A percentile compares a stretch with the other conserved stretches of the same genome.
phyloP scores from a whole-genome alignment of 805 yeast genomes.

The Candida maris region DNA sequence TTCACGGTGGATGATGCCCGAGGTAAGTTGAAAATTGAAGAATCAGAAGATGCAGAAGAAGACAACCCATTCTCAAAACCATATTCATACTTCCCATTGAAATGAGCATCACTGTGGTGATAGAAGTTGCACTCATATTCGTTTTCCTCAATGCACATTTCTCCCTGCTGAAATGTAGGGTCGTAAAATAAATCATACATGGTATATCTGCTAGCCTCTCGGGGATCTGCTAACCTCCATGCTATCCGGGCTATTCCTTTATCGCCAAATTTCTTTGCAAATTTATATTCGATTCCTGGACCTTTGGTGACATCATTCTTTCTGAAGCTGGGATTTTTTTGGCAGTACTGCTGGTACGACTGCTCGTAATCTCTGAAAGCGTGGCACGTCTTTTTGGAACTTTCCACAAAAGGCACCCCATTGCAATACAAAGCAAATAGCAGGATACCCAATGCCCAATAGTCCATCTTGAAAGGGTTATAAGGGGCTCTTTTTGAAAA shows the following conservation, averaged over 20 bases:
- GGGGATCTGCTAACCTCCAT: slow-evolving; percentile 74
- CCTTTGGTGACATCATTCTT: slow-evolving; percentile 45
- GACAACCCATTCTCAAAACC: slow-evolving; percentile 11
- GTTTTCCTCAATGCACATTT: slow-evolving; percentile 58
- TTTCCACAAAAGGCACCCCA: slow-evolving; percentile 57
- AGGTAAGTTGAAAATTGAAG: slow-evolving; percentile 3
- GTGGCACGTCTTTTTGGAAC: slow-evolving; percentile 41
- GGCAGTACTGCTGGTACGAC: slow-evolving; percentile 36
- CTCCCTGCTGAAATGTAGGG: slow-evolving; percentile 62
- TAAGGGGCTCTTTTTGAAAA: slow-evolving; percentile 34
- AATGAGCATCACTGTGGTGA: slow-evolving; percentile 18
- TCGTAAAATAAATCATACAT: slow-evolving; percentile 56
- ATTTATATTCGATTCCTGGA: slow-evolving; percentile 70
- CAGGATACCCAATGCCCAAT: slow-evolving; percentile 73
- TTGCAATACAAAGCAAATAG: slow-evolving; percentile 59
- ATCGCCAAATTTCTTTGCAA: slow-evolving; percentile 61
- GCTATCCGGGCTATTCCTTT: slow-evolving; percentile 68
- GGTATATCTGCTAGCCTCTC: slow-evolving; percentile 52
- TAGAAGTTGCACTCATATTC: slow-evolving; percentile 26
- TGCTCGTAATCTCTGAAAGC: slow-evolving; percentile 55
- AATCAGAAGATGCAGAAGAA: slow-evolving; percentile 13
- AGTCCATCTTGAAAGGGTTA: slow-evolving; percentile 70
- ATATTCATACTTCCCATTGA: slow-evolving; percentile 20
- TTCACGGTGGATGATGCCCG: slow-evolving; percentile 8
- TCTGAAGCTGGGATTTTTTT: slow-evolving; percentile 40